Evolutionary conservation across 306 rosid genomes (phyloP), one percentile per base, ranked within the genome.

Genomic region (Sophora flavescens): DNA sequence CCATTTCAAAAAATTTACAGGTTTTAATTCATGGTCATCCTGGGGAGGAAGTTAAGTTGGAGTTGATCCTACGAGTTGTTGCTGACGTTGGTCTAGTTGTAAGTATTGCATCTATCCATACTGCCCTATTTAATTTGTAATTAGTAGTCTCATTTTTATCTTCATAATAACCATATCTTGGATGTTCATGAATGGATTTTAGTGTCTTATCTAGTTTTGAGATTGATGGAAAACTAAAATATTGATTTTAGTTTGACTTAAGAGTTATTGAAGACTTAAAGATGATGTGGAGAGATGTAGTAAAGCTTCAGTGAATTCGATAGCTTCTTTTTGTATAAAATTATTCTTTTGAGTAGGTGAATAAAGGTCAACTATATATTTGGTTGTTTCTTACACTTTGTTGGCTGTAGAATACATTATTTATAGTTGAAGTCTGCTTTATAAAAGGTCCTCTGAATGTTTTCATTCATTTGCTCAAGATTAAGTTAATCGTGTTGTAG

Each of bases 11-110:
- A 65, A 45, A 48, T 44, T 78, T 80, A 50, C 89, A 96, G 99
- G 91, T 88, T 83, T 88, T 96, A 69, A 75, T 83, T 74, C 85
- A 81, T 15, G 98, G 99, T 63, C 99, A 89, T 81, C 93, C 96
- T 39, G 98, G 98, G 68, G 96, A 92, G 90, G 99, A 95, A 87
- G 83, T 92, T 84, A 95, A 89, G 82, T 80, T 95, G 91, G 99
- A 91, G 91, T 83, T 96, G 90, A 89, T 91, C 78, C 87, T 96
- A 18, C 89, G 97, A 48, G 97, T 96, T 77, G 99, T 96, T 76
- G 99, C 99, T 12, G 99, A 96, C 13, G 98, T 91, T 79, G 99
- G 99, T 70, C 86, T 96, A 56, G 73, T 85, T 70, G 88, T 85
- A 82, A 85, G 86, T 71, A 42, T 38, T 65, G 70, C 67, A 7